phyloP scores from a whole-genome alignment of 495 filamentous ascomycete genomes.

The Endocarpon pusillum region DNA sequence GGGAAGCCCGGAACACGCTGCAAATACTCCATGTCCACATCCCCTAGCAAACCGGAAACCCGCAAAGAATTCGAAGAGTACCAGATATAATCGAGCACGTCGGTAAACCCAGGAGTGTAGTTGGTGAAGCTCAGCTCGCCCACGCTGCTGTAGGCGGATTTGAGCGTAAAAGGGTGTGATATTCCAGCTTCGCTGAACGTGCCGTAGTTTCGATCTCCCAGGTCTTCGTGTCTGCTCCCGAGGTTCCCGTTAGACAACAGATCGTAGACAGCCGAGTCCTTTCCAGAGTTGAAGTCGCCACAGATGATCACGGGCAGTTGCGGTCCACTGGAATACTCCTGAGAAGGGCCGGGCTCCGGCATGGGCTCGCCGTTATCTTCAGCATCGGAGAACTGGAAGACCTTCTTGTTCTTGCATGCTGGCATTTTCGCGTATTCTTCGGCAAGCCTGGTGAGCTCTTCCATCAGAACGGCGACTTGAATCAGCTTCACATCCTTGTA shows the following conservation, averaged over 20 bases:
- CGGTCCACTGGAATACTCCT: constrained; percentile 64
- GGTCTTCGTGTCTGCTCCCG: constrained; percentile 54
- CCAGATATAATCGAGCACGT: constrained; percentile 93
- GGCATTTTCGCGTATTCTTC: constrained; percentile 66
- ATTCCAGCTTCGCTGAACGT: constrained; percentile 85
- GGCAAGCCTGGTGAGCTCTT: constrained; percentile 65
- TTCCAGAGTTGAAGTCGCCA: constrained; percentile 86
- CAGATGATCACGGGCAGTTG: constrained; percentile 86
- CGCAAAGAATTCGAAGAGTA: constrained; percentile 84
- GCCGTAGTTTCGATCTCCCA: constrained; percentile 60
- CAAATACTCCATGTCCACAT: constrained; percentile 82
- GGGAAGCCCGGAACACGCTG: constrained; percentile 86
- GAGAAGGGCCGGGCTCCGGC: constrained; percentile 44
- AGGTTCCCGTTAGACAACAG: constrained; percentile 63
- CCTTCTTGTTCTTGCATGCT: constrained; percentile 60
- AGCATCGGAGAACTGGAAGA: constrained; percentile 44
- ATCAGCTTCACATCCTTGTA: constrained; percentile 88
- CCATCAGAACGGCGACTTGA: constrained; percentile 87
- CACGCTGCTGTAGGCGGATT: constrained; percentile 62
- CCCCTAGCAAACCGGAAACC: constrained; percentile 70
- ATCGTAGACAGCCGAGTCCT: constrained; percentile 74
- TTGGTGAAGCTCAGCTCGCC: constrained; percentile 89
- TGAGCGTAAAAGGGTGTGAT: constrained; percentile 81
- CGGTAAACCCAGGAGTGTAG: constrained; percentile 80
- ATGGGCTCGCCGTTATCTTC: constrained; percentile 33